Base-by-base conservation (phyloP, 345 rosid genomes). In the Gossypium rotundifolium region DNA sequence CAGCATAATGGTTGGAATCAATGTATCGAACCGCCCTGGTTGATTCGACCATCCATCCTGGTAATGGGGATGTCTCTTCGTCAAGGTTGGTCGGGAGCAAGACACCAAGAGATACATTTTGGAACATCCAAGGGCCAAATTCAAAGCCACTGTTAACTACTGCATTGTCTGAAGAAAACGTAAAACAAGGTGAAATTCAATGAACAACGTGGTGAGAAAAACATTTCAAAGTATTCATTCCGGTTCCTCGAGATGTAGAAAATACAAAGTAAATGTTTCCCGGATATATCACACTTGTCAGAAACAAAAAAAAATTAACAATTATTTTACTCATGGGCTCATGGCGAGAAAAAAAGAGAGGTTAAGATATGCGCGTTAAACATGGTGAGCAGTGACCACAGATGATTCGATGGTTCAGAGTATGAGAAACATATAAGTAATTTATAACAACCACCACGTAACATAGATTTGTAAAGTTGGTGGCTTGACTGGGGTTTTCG, bases 81-180 rank as follows among this genome's bases (percentile, higher is more conserved):
- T 95, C 98, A 0, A 92, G 91, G 83, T 95, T 92, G 27, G 98
- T 95, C 0, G 99, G 98, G 16, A 95, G 94, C 73, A 95, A 22
- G 14, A 93, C 96, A 2, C 99, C 99, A 5, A 95, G 87, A 1
- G 99, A 87, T 45, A 90, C 89, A 78, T 95, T 95, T 77, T 79
- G 83, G 77, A 87, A 90, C 96, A 94, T 83, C 97, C 97, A 95
- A 5, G 99, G 98, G 25, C 99, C 99, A 80, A 87, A 93, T 80
- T 95, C 99, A 0, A 91, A 84, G 53, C 93, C 98, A 42, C 98
- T 97, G 71, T 95, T 95, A 40, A 90, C 63, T 45, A 90, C 98
- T 0, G 94, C 98, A 72, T 95, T 95, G 27, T 81, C 99, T 95
- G 83, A 44, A 22, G 70, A 51, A 3, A 23, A 14, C 58, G 57